Evolutionary conservation across 768 basidiomycete genomes (phyloP), one percentile per base, ranked within the genome.

Genomic region (Heimioporus sp.): DNA sequence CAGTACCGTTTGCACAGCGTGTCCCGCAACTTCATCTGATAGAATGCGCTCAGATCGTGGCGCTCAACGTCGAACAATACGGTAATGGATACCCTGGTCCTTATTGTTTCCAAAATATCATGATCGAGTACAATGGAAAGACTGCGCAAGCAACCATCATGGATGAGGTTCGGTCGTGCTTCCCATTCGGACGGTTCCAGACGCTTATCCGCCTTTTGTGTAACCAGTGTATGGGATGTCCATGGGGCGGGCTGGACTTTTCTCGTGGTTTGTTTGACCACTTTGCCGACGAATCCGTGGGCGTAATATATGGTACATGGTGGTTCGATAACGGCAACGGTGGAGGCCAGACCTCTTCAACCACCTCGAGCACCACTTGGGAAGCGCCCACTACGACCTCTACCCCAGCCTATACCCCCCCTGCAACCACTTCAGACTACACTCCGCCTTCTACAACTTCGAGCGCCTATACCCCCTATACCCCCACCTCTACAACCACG

Each of bases 231-330:
- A 80, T 82, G 41, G 79, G 77, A 17, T 92, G 90, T 64, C 80
- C 81, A 21, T 76, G 65, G 32, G 78, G 76, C 24, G 88, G 80
- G 38, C 77, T 91, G 24, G 90, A 92, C 70, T 72, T 91, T 49
- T 83, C 83, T 24, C 61, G 68, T 13, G 82, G 83, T 47, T 76
- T 92, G 43, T 92, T 92, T 70, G 51, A 68, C 28, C 79, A 72
- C 74, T 88, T 92, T 61, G 80, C 78, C 4, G 10, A 59, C 17
- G 59, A 73, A 42, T 61, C 60, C 36, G 64, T 38, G 2, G 90
- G 89, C 39, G 78, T 86, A 6, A 59, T 91, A 46, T 77, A 77
- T 55, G 86, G 83, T 44, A 58, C 65, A 8, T 92, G 89, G 89
- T 74, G 64, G 55, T 85, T 73, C 71, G 69, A 68, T 52, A 76